These are phyloP conservation scores for Globisporangium paddicum DNA, from an alignment of 352 stramenopile species.

Conservation along the genomic window DNA sequence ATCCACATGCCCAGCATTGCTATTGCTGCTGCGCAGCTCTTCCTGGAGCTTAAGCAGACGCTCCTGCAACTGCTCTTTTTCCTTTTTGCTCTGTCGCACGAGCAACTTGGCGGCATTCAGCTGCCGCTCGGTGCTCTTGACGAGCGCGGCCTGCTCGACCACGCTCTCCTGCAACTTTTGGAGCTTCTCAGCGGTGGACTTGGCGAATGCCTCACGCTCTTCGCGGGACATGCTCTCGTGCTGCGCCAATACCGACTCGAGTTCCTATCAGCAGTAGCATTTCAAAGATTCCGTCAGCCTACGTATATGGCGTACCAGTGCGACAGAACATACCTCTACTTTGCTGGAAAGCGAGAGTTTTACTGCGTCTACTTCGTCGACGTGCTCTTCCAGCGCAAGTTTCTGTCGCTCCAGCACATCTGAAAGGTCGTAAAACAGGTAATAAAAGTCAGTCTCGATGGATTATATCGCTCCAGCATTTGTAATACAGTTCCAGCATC, in stretches of 20 bases:
- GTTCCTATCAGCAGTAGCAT: conserved; percentile 25
- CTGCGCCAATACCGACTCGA: conserved; percentile 30
- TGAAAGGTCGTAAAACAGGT: neutral
- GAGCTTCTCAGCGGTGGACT: conserved; percentile 25
- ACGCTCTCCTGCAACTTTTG: conserved; percentile 27
- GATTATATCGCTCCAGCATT: neutral
- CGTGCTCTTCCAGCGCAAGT: conserved; percentile 11
- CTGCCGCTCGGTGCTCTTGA: conserved; percentile 57
- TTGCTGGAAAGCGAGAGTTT: conserved; percentile 8
- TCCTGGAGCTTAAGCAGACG: conserved; percentile 37
- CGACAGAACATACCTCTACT: conserved; percentile 15
- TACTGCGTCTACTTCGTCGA: conserved; percentile 1
- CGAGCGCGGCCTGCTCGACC: conserved; percentile 36
- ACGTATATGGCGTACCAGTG: neutral
- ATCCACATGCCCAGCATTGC: neutral
- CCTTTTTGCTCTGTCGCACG: conserved; percentile 58
- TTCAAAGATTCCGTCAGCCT: neutral
- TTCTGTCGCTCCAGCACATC: conserved; percentile 13
- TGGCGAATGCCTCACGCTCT: conserved; percentile 25
- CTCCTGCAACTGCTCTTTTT: conserved; percentile 53
- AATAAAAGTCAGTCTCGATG: neutral
- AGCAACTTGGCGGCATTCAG: conserved; percentile 68
- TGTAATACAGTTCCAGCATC: neutral
- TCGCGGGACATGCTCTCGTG: conserved; percentile 35
- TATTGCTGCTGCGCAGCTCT: conserved; percentile 5